Evolutionary conservation across 345 rosid genomes (phyloP).

Genomic region (Linum lewisii): DNA sequence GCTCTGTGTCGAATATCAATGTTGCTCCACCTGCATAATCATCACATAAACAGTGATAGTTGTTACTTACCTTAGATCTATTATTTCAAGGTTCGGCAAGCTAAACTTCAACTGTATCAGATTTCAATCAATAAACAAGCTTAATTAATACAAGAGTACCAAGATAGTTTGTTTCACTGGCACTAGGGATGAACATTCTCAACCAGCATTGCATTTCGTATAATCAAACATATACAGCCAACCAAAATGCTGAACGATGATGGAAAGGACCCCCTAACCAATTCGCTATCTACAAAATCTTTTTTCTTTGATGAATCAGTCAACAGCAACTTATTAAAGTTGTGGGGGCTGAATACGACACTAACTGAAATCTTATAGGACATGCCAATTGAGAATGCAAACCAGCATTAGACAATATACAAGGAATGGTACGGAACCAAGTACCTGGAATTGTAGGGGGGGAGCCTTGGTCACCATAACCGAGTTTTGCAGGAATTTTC

Average conservation of each 20-base stretch:
- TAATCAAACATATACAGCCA: neutral
- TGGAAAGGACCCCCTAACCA: neutral
- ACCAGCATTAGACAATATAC: neutral
- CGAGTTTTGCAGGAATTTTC: constrained; percentile 90
- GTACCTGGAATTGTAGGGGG: constrained; percentile 93
- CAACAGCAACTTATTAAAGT: too few species aligned
- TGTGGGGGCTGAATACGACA: too few species aligned
- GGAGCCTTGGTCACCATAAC: constrained; percentile 82
- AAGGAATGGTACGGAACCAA: neutral
- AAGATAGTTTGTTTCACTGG: too few species aligned
- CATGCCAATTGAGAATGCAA: neutral
- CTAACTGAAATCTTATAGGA: neutral
- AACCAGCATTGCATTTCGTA: neutral
- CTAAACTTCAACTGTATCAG: neutral
- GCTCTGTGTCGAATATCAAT: constrained; percentile 79
- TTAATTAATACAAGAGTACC: neutral
- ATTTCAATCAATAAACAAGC: neutral
- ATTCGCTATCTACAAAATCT: neutral
- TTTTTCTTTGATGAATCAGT: neutral
- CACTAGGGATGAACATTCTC: too few species aligned
- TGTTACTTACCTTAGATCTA: constrained; percentile 1
- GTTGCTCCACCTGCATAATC: constrained; percentile 83
- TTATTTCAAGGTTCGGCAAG: neutral
- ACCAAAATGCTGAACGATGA: neutral
- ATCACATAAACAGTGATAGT: constrained; percentile 10